These are phyloP conservation scores for Celoporthe dispersa DNA, from an alignment of 2,329 filamentous ascomycete genomes.

Conservation along the genomic window DNA sequence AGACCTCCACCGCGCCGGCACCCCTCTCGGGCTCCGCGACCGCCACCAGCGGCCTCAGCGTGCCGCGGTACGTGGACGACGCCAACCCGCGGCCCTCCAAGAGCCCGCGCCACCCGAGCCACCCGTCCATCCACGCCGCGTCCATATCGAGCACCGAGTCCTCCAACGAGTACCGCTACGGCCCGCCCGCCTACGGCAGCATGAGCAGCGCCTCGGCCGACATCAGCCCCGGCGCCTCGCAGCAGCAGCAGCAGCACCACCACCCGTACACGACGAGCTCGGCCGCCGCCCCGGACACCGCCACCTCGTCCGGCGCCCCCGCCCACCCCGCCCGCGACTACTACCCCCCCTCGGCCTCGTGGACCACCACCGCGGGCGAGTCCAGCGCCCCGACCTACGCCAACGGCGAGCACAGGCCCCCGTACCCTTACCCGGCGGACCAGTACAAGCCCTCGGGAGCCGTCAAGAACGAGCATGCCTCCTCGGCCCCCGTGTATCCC, in stretches of 20 bases:
- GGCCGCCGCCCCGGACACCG: conserved; percentile 25
- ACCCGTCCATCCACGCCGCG: conserved; percentile 57
- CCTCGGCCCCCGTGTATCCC: conserved; percentile 47
- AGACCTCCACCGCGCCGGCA: conserved; percentile 53
- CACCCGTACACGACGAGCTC: conserved; percentile 24
- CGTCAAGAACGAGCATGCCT: conserved; percentile 41
- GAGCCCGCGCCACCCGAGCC: conserved; percentile 58
- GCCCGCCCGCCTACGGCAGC: conserved; percentile 47
- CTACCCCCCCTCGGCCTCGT: conserved; percentile 55
- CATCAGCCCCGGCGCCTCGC: conserved; percentile 42
- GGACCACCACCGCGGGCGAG: conserved; percentile 57
- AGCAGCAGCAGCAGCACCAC: too few relatives aligned
- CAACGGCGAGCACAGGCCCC: conserved; percentile 48
- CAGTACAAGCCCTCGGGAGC: conserved; percentile 50
- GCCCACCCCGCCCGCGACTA: conserved; percentile 52
- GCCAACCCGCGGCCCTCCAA: conserved; percentile 57
- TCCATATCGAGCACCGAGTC: conserved; percentile 55
- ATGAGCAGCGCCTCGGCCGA: conserved; percentile 40
- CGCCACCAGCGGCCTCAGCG: conserved; percentile 52
- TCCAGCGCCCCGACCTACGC: conserved; percentile 49
- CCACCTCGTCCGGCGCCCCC: conserved; percentile 31
- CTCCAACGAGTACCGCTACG: conserved; percentile 61
- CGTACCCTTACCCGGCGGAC: conserved; percentile 50
- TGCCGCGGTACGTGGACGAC: conserved; percentile 61
- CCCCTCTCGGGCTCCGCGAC: conserved; percentile 52